Evolutionary conservation across 306 rosid species (phyloP).

Genomic region (Casuarina equisetifolia): DNA sequence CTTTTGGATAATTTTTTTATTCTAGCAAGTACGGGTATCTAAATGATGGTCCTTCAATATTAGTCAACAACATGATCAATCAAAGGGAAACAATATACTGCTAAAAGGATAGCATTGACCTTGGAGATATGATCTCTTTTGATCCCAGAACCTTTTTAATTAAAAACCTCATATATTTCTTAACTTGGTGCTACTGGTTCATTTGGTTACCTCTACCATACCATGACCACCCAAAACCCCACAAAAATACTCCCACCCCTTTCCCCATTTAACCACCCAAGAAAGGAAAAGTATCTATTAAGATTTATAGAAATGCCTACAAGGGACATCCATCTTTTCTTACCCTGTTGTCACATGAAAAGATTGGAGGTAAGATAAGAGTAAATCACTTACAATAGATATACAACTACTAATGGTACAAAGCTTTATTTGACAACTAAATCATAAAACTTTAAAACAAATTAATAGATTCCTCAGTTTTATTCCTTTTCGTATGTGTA

Average conservation of each 20-base stretch:
- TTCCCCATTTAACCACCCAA: neutral
- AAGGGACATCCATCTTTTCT: neutral
- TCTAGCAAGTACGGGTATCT: neutral
- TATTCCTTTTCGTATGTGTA: too few species aligned
- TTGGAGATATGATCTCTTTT: neutral
- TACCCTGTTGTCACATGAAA: neutral
- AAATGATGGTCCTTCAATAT: neutral
- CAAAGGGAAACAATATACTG: neutral
- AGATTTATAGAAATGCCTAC: neutral
- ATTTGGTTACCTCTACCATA: neutral
- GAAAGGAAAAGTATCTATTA: neutral
- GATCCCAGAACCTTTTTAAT: neutral
- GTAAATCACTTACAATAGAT: neutral
- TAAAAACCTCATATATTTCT: neutral
- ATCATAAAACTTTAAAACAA: neutral
- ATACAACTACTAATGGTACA: neutral
- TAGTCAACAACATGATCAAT: neutral
- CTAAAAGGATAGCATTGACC: neutral
- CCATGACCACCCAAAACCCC: too few species aligned
- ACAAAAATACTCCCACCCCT: neutral
- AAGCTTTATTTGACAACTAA: neutral
- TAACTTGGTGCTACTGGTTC: neutral
- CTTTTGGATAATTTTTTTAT: neutral
- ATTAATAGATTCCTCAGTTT: neutral
- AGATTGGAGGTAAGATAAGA: neutral